Base-by-base conservation (phyloP, 2,329 filamentous ascomycete genomes). In the Xylaria sp. region DNA sequence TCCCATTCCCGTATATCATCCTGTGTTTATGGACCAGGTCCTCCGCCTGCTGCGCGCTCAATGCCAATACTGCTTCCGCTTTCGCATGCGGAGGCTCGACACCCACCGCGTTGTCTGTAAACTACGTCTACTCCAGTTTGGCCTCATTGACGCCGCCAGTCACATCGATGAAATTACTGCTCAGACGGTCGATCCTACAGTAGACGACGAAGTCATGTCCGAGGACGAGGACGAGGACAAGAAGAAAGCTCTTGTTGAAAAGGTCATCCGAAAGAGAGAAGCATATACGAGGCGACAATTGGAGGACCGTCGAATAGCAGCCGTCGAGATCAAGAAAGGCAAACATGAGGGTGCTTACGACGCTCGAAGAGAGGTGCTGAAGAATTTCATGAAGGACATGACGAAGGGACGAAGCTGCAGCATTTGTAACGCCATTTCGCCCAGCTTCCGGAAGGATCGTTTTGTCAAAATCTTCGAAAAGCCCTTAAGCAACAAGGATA, bases 401-500 rank as follows among this genome's bases (percentile, higher is more conserved):
- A 88, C 88, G 57, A 88, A 87, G 74, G 85, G 87, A 56, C 91
- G 90, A 75, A 88, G 88, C 76, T 99, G 96, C 81, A 84, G 84
- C 55, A 85, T 82, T 65, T 91, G 88, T 74, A 82, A 84, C 59
- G 92, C 92, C 34, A 89, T 96, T 70, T 94, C 92, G 15, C 94
- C 94, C 12, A 85, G 86, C 1, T 98, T 93, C 81, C 90, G 95
- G 75, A 98, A 97, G 80, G 95, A 99, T 76, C 88, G 92, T 52
- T 96, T 90, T 76, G 92, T 94, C 78, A 99, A 98, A 81, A 94
- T 99, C 63, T 99, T 98, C 80, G 91, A 95, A 78, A 96, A 92
- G 78, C 85, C 92, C 1, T 83, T 98, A 66, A 88, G 86, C 56
- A 81, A 86, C 56, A 97, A 97, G 80, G 90, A 96, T 44, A 89